Conservation (phyloP, 1,139 yeast species). For the Taphrina sp. region DNA sequence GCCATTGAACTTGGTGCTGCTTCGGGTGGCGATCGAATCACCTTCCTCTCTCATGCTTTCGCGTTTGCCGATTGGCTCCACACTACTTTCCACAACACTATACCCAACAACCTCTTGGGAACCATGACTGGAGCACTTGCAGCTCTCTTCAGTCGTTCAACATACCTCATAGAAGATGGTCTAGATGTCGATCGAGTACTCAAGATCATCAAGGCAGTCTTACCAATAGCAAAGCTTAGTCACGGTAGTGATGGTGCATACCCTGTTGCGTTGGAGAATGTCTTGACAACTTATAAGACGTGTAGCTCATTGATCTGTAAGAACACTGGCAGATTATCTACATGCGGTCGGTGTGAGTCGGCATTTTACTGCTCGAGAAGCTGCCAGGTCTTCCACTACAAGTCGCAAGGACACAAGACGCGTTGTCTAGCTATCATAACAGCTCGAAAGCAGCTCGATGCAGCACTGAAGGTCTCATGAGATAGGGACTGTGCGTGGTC, state of each 20-base stretch:
- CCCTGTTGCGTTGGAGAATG: constrained; percentile 4
- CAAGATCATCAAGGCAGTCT: constrained; percentile 6
- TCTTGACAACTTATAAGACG: neutral
- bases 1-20: constrained; percentile 13
- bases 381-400: constrained; percentile 25
- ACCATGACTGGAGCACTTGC: constrained; percentile 24
- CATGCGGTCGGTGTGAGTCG: constrained; percentile 17
- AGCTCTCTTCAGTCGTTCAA: constrained; percentile 8
- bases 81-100: neutral
- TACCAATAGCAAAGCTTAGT: constrained; percentile 1
- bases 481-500: no score
- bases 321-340: constrained; percentile 4
- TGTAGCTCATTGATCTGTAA: constrained; percentile 4
- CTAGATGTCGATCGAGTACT: constrained; percentile 11
- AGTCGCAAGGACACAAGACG: constrained; percentile 21
- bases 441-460: no score
- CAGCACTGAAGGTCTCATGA: no score
- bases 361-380: constrained; percentile 14
- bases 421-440: constrained; percentile 1
- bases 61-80: constrained; percentile 8
- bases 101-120: constrained; percentile 8
- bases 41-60: neutral
- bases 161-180: constrained; percentile 2
- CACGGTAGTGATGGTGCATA: constrained; percentile 27
- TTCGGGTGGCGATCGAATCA: neutral